Percentiles rank a stretch among this genome's conserved stretches.
phyloP scores from a whole-genome alignment of 306 rosid species.

The Coriaria nepalensis region DNA sequence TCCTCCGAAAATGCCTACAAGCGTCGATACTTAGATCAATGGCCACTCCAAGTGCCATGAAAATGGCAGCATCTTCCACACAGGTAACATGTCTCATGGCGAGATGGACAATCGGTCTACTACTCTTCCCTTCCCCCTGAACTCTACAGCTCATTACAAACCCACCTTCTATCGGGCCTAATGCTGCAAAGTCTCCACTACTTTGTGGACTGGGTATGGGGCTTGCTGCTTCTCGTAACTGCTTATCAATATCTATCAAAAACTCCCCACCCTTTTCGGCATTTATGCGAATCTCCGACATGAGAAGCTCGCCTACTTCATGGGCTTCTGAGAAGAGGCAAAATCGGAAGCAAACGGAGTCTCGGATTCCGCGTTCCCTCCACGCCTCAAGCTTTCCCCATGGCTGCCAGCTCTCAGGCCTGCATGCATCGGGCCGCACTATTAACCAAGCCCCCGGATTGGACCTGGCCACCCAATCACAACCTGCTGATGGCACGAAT shows the following conservation, averaged over 20 bases:
- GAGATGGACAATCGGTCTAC: slow-evolving; percentile 66
- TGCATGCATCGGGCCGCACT: slow-evolving; percentile 58
- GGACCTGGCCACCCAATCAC: slow-evolving; percentile 89
- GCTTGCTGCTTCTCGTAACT: slow-evolving; percentile 37
- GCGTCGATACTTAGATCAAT: slow-evolving; percentile 82
- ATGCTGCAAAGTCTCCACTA: slow-evolving; percentile 77
- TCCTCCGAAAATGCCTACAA: slow-evolving; percentile 64
- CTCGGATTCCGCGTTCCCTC: slow-evolving; percentile 83
- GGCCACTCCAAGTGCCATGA: slow-evolving; percentile 92
- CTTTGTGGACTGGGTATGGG: slow-evolving; percentile 86
- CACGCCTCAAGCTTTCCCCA: slow-evolving; percentile 98
- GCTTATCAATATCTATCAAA: slow-evolving; percentile 70
- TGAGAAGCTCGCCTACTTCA: slow-evolving; percentile 59
- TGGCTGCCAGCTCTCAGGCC: slow-evolving; percentile 87
- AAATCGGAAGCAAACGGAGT: slow-evolving; percentile 60
- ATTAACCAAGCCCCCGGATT: slow-evolving; percentile 96
- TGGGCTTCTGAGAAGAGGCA: slow-evolving; percentile 66
- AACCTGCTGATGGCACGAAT: slow-evolving; percentile 91
- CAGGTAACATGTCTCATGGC: slow-evolving; percentile 86
- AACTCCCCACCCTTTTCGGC: slow-evolving; percentile 96
- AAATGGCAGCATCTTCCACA: slow-evolving; percentile 84
- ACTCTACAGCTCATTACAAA: slow-evolving; percentile 86
- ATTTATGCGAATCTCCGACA: slow-evolving; percentile 60
- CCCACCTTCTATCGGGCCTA: slow-evolving; percentile 56
- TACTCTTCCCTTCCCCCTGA: slow-evolving; percentile 80